Evolutionary conservation across 2,329 filamentous ascomycete genomes (phyloP), one percentile per base, ranked within the genome.

Genomic region (Dryadomyces sulphureus): DNA sequence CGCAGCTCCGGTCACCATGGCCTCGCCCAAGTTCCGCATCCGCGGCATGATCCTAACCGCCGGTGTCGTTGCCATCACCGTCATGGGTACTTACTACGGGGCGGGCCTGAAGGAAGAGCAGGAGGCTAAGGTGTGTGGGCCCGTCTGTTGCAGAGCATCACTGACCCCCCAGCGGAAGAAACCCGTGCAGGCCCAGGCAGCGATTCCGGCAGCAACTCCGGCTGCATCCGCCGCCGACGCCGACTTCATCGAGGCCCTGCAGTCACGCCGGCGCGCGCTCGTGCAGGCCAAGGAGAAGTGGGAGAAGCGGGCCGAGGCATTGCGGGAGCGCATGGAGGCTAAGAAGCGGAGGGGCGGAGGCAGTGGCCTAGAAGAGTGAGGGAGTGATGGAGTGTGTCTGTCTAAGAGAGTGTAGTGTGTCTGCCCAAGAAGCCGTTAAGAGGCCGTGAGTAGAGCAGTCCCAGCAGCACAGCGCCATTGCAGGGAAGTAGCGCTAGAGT

Each of bases 91-190:
- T 5, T 49, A 60, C 21, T 60, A 57, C 48, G 61, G 61, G 32
- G 61, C 61, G 5, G 53, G 55, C 4, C 52, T 63, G 36, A 63
- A 63, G 54, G 53, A 51, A 30, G 53, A 54, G 36, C 48, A 54
- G 14, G 55, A 62, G 45, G 48, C 44, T 3, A 48, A 46, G 16
- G 25, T n/a, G n/a, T n/a, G n/a, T n/a, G 49, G 46, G 51, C 50
- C n/a, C 8, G 46, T 34, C n/a, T n/a, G n/a, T n/a, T n/a, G n/a
- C n/a, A n/a, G n/a, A n/a, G n/a, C n/a, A n/a, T n/a, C n/a, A n/a
- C n/a, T n/a, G n/a, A n/a, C n/a, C n/a, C n/a, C n/a, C 3, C 27
- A 32, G 27, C 11, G 27, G 16, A 32, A 32, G 27, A 32, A 32
- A 32, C 27, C 21, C 5, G 27, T 25, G 20, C 41, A 20, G 16